Conservation (phyloP, 169 alveolate genomes). For the Ichthyophthirius multifiliis region DNA sequence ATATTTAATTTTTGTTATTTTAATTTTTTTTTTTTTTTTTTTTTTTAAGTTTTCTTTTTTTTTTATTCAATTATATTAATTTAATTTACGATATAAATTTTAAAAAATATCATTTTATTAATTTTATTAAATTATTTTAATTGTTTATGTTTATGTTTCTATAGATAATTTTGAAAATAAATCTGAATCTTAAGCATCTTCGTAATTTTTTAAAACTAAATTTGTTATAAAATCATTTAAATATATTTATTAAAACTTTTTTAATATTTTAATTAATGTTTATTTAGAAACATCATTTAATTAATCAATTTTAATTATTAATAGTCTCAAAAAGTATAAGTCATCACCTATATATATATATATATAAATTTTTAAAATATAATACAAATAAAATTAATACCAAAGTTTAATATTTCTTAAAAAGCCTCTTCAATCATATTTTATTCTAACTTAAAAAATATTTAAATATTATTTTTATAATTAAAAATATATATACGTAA, state of each 20-base stretch:
- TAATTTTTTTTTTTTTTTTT: too few species aligned
- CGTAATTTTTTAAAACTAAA: not conserved
- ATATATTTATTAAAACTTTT: not conserved
- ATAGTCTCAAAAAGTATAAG: not conserved
- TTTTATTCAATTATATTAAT: not conserved
- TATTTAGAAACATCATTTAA: not conserved
- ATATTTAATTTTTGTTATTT: too few species aligned
- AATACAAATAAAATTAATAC: not conserved
- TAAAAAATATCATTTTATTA: too few species aligned
- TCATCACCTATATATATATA: not conserved
- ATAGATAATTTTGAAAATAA: not conserved
- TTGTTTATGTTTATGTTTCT: not conserved
- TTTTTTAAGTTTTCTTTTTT: too few species aligned
- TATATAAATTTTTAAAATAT: not conserved
- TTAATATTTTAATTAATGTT: not conserved
- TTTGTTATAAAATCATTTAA: not conserved
- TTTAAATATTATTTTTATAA: too few species aligned
- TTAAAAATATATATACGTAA: too few species aligned
- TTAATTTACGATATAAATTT: not conserved
- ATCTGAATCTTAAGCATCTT: not conserved
- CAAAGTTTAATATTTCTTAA: not conserved
- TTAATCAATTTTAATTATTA: not conserved
- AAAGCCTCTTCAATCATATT: too few species aligned
- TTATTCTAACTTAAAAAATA: too few species aligned
- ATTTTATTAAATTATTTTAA: too few species aligned